Base-by-base conservation (phyloP, 306 rosid species). In the Senna tora region DNA sequence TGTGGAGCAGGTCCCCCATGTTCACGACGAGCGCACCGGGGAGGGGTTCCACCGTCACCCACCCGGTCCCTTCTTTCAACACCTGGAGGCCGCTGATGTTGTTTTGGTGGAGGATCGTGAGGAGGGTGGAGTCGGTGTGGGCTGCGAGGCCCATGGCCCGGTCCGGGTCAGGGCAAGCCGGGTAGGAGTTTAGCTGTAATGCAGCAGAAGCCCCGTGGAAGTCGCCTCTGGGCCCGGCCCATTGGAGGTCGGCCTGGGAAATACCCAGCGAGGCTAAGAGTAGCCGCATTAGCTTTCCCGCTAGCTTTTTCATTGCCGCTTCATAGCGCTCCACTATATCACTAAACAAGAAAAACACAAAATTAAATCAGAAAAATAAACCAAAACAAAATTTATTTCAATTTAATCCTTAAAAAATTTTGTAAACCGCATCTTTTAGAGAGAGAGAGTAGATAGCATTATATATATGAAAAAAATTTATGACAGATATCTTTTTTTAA, bases 61-160 rank as follows among this genome's bases (percentile, higher is more conserved):
- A 94, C 11, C 88, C 84, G 0, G 3, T 16, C 3, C 87, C 90
- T n/a, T 91, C 94, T 1, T 59, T 69, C 0, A 64, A 80, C 6
- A 94, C 93, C 6, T 94, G 99, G 33, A 94, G 46, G 2, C 99
- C 97, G 0, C 96, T 89, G 0, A 86, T 89, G 82, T 76, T 80
- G 75, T 77, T 91, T 34, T 94, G 99, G 81, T 92, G 55, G 3
- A 94, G 80, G 10, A 91, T 84, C 0, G 97, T 86, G 53, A 94
- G 76, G 10, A 94, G 83, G 68, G 96, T 91, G 0, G 99, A 89
- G 65, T 94, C 99, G 0, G 99, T 94, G 68, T 94, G 97, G 3
- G 89, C 86, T 0, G 97, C 97, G 0, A 94, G 86, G 20, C 99
- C 97, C 97, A 89, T 94, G 72, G 99, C 99, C 13, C 87, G 91